These are phyloP conservation scores for Acacia crassicarpa DNA, from an alignment of 306 rosid species.

Conservation along the genomic window DNA sequence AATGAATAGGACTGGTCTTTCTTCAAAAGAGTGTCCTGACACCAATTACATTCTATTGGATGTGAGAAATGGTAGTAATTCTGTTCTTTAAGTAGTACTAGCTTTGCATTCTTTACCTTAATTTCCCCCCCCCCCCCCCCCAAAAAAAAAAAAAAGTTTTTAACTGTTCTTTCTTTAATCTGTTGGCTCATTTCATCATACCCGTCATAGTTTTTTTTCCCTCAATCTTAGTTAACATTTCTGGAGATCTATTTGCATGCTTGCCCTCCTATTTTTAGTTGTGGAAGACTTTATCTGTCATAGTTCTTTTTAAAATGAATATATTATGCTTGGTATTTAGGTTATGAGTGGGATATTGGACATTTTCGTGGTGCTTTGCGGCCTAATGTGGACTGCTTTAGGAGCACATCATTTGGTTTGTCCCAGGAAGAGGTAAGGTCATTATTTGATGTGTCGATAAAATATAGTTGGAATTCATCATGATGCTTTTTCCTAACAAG, in stretches of 20 bases:
- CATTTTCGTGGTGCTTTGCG: constrained; percentile 79
- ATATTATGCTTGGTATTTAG: constrained; percentile 49
- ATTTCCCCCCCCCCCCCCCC: not conserved
- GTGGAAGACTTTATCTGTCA: not conserved
- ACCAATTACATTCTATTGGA: constrained; percentile 58
- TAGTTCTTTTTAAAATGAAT: constrained; percentile 38
- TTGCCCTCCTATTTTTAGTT: constrained; percentile 3
- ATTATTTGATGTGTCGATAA: constrained; percentile 27
- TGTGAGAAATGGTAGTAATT: constrained; percentile 83
- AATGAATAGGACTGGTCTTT: constrained; percentile 32
- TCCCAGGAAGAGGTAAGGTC: constrained; percentile 66
- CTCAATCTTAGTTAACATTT: constrained; percentile 4
- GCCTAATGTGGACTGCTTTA: constrained; percentile 90
- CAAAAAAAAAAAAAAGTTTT: not conserved
- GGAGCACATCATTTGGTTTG: constrained; percentile 87
- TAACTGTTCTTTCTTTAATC: not conserved
- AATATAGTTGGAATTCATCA: not conserved
- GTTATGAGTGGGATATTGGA: constrained; percentile 97
- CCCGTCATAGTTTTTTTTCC: not conserved
- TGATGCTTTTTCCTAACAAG: not conserved
- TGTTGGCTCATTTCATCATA: not conserved
- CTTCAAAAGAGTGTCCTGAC: constrained; percentile 38
- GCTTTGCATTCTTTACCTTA: constrained; percentile 24
- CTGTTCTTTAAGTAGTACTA: constrained; percentile 22
- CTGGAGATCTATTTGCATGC: not conserved